Evolutionary conservation across 257 asterid species (phyloP), one percentile per base, ranked within the genome.

Genomic region (Mitragyna speciosa): DNA sequence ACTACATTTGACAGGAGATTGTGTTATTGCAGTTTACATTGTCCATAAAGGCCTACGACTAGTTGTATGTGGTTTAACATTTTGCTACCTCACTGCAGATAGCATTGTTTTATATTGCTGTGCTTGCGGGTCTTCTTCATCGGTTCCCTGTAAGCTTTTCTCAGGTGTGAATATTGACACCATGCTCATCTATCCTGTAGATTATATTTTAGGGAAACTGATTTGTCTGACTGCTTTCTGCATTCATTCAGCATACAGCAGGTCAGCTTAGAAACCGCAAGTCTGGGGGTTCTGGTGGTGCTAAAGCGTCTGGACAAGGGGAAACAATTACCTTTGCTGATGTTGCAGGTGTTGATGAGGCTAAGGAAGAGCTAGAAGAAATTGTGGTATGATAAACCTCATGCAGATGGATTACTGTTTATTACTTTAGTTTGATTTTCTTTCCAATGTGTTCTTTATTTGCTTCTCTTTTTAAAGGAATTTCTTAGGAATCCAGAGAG

Each of bases 331-430:
- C 91, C 39, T 96, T 96, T 92, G 92, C 97, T 76, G 98, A 96
- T 83, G 98, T 96, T 88, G 99, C 99, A 75, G 99, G 99, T 76
- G 97, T 96, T 87, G 99, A 96, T 59, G 99, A 96, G 95, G 97
- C 99, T 73, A 96, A 94, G 89, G 99, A 96, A 89, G 99, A 96
- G 90, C 87, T 96, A 41, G 99, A 94, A 89, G 99, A 96, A 80
- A 96, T 96, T 77, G 98, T 96, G 97, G 99, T 94, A 90, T 79
- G 85, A 82, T 75, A 77, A 66, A 76, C 45, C 52, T 51, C 78
- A 28, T 36, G 80, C 79, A 12, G 39, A 70, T 51, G 49, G 39
- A 51, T 45, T 75, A 24, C 52, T 63, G 61, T 58, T 56, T 73
- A 12, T 72, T 36, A 17, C 33, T 77, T 26, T 64, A 75, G 79